These are phyloP conservation scores for Diplotaxis tenuifolia DNA, from an alignment of 345 rosid genomes.

Conservation along the genomic window DNA sequence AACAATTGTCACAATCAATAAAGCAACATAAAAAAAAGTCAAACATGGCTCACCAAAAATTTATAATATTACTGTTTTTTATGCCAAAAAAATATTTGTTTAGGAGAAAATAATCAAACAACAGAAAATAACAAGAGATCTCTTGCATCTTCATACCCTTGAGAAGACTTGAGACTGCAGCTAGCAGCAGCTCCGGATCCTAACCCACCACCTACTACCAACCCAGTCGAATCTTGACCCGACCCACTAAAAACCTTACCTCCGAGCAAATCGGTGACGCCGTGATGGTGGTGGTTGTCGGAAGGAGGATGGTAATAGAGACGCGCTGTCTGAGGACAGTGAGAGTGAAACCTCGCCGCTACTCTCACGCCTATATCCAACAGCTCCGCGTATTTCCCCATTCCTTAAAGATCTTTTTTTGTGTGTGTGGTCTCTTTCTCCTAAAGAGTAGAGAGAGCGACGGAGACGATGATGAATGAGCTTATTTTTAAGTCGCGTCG, in stretches of 20 bases:
- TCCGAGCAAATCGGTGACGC: not conserved
- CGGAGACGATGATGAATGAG: not conserved
- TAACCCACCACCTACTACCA: not conserved
- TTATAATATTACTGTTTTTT: not conserved
- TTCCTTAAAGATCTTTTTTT: not conserved
- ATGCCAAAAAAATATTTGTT: not conserved
- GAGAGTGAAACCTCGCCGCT: not conserved
- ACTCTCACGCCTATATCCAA: not conserved
- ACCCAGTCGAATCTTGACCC: not conserved
- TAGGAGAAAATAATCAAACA: not conserved
- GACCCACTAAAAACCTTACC: not conserved
- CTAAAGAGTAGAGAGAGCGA: not conserved
- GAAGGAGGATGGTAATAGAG: not conserved
- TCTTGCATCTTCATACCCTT: not conserved
- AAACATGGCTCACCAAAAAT: not conserved
- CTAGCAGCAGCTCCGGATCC: not conserved
- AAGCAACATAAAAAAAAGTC: not conserved
- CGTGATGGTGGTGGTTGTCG: not conserved
- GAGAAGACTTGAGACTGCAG: not conserved
- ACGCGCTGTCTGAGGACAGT: not conserved
- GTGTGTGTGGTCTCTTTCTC: not conserved
- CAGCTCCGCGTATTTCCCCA: not conserved
- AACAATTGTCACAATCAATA: not conserved
- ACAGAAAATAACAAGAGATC: not conserved
- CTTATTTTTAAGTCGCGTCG: not conserved